Percentiles rank a stretch among this genome's conserved stretches.
Conservation (phyloP, 192 early-diverging fungal species). For the Nowakowskiella sp. region DNA sequence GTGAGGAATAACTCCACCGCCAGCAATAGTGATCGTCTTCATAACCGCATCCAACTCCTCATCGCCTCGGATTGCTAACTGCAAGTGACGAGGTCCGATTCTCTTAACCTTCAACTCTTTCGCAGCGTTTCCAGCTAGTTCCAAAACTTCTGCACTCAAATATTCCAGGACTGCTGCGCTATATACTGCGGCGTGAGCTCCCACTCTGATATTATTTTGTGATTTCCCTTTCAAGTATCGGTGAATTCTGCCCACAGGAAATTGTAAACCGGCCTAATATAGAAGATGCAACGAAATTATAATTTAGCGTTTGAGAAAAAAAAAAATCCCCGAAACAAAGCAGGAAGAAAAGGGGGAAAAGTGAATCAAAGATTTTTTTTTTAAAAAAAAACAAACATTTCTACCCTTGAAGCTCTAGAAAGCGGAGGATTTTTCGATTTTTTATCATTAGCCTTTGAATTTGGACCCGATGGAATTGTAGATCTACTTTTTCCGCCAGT, state of each 20-base stretch:
- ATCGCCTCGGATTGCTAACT: conserved; percentile 76
- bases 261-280: conserved; percentile 60
- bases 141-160: conserved; percentile 72
- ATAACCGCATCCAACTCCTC: conserved; percentile 70
- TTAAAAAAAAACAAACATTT: too few species aligned
- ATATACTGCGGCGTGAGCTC: conserved; percentile 72
- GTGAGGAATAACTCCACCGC: too few species aligned
- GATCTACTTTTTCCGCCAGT: too few species aligned
- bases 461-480: too few species aligned
- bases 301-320: too few species aligned
- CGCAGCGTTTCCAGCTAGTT: conserved; percentile 75
- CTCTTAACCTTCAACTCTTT: conserved; percentile 78
- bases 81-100: conserved; percentile 73
- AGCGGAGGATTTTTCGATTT: too few species aligned
- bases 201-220: conserved; percentile 61
- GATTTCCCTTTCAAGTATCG: conserved; percentile 66
- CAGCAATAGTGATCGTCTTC: too few species aligned
- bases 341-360: too few species aligned
- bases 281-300: not conserved
- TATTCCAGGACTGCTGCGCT: conserved; percentile 75
- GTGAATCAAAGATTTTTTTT: too few species aligned
- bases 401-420: too few species aligned
- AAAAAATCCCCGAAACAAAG: too few species aligned
- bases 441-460: too few species aligned
- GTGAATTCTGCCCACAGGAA: conserved; percentile 79